Base-by-base conservation (phyloP, 805 yeast species). In the Ogataea pini region DNA sequence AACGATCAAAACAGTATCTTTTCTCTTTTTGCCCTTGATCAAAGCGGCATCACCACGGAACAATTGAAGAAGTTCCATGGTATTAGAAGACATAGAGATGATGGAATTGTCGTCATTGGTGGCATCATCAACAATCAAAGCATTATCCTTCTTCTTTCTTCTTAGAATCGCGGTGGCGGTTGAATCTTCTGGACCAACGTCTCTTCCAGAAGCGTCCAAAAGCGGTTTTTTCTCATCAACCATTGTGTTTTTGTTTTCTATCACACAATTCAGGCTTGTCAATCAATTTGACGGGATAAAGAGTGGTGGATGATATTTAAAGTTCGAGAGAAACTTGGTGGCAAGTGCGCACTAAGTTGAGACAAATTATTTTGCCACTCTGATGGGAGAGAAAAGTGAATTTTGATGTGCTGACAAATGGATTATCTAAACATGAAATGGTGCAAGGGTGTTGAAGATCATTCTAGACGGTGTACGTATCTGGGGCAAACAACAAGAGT, bases 31-130 rank as follows among this genome's bases (percentile, higher is more conserved):
- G 63, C 99, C 99, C 73, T 91, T 92, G 59, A 94, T 96, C 52
- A 90, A 76, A 17, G 94, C 98, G 29, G 98, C 94, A 67, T 94
- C 99, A 60, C 99, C 99, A 55, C 98, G 83, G 80, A 94, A 94
- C 67, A 94, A 78, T 70, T 94, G 96, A 52, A 94, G 77, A 62
- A 85, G 77, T 65, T 94, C 99, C 96, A 94, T 89, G 14, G 98
- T 94, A 69, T 85, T 85, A 14, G 96, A 87, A 29, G 95, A 86
- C 85, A 94, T 88, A 44, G 97, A 86, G 67, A 94, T 88, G 56
- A 92, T 95, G 24, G 98, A 90, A 72, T 94, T 94, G 70, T 94
- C 99, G 70, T 94, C 99, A 62, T 88, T 89, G 62, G 85, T 83
- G 56, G 99, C 98, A 72, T 94, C 99, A 66, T 94, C 99, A 44